These are phyloP conservation scores for Camelina laxa DNA, from an alignment of 345 rosid species.

Conservation along the genomic window DNA sequence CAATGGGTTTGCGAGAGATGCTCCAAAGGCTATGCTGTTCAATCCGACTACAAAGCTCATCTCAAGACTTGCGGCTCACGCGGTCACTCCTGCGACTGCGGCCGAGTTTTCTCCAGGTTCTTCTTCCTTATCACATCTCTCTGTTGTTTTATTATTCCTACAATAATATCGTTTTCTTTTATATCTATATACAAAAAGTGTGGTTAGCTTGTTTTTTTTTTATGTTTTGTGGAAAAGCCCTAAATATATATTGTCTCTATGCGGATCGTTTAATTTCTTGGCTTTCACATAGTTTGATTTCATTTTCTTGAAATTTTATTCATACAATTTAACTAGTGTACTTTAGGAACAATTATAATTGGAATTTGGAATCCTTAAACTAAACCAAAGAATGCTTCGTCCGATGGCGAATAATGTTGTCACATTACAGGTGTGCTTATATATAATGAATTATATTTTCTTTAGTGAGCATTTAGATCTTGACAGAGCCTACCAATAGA, in stretches of 20 bases:
- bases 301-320: neutral
- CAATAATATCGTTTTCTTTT: neutral
- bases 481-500: slow-evolving; percentile 26
- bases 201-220: too few species aligned
- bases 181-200: too few species aligned
- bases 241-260: slow-evolving; percentile 15
- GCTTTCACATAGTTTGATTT: neutral
- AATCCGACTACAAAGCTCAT: slow-evolving; percentile 95
- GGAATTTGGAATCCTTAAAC: slow-evolving; percentile 27
- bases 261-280: slow-evolving; percentile 6
- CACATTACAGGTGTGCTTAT: slow-evolving; percentile 7
- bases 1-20: slow-evolving; percentile 96
- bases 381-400: slow-evolving; percentile 15
- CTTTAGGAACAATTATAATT: neutral
- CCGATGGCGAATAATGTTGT: slow-evolving; percentile 6
- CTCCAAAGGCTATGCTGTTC: slow-evolving; percentile 96
- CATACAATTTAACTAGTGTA: neutral
- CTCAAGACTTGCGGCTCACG: slow-evolving; percentile 97
- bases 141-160: neutral
- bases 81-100: slow-evolving; percentile 98
- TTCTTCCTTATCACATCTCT: neutral
- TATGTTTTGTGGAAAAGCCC: slow-evolving; percentile 12
- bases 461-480: neutral
- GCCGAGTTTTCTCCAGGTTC: slow-evolving; percentile 96
- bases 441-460: neutral